These are phyloP conservation scores for Hirschioporus abietinus DNA, from an alignment of 768 basidiomycete species.

Conservation along the genomic window DNA sequence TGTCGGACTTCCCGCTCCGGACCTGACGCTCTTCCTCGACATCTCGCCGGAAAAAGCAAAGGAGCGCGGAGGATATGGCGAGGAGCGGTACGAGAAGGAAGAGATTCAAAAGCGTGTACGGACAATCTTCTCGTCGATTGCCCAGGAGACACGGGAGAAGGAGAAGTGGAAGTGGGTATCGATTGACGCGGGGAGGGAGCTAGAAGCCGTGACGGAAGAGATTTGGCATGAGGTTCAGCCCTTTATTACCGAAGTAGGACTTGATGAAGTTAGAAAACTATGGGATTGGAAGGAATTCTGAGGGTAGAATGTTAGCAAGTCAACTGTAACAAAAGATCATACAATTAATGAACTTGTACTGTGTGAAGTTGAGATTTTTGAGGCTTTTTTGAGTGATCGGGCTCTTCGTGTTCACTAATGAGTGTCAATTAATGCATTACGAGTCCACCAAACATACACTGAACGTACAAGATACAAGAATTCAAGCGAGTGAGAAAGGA, in stretches of 20 bases:
- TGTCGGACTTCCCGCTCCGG: constrained; percentile 81
- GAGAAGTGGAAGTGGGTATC: constrained; percentile 40
- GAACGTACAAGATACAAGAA: not conserved
- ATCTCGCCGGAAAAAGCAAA: constrained; percentile 66
- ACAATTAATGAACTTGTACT: too few relatives aligned
- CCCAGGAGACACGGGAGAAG: constrained; percentile 38
- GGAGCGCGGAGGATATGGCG: constrained; percentile 74
- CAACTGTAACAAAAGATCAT: too few relatives aligned
- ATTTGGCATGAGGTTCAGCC: constrained; percentile 51
- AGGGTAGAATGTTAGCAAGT: not conserved
- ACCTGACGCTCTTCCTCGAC: constrained; percentile 83
- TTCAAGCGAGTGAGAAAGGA: not conserved
- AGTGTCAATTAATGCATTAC: not conserved
- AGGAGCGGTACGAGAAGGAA: constrained; percentile 81
- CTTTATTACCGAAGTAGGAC: constrained; percentile 27
- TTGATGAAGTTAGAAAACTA: constrained; percentile 38
- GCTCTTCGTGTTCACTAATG: not conserved
- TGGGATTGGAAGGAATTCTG: constrained; percentile 34
- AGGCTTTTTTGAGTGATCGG: too few relatives aligned
- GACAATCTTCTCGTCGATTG: constrained; percentile 52
- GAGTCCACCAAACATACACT: not conserved
- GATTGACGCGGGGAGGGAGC: constrained; percentile 52
- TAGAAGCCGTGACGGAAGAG: constrained; percentile 44
- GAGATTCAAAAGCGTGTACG: constrained; percentile 69
- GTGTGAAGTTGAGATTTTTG: too few relatives aligned